Evolutionary conservation across 306 rosid genomes (phyloP).

Genomic region (Inga oerstediana): DNA sequence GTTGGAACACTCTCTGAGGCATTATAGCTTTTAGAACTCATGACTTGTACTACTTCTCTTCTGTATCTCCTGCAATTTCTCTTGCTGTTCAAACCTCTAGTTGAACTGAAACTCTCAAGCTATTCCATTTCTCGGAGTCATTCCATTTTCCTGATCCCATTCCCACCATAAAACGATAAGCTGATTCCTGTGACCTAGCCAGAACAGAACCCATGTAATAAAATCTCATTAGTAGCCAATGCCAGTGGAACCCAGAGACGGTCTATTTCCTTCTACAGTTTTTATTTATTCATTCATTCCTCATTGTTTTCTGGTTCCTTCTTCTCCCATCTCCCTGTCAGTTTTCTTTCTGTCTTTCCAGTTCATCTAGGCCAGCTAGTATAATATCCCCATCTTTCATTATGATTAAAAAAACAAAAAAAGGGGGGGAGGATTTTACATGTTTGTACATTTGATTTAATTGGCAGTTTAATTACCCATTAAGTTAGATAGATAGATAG

Average conservation of each 20-base stretch:
- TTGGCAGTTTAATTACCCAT: conserved; percentile 32
- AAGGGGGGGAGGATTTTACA: conserved; percentile 5
- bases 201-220: conserved; percentile 50
- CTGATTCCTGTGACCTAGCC: conserved; percentile 52
- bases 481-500: conserved; percentile 17
- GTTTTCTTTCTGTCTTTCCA: conserved; percentile 6
- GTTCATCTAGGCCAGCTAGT: conserved; percentile 38
- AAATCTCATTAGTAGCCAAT: conserved; percentile 47
- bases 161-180: conserved; percentile 40
- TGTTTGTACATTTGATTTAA: conserved; percentile 43
- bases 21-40: conserved; percentile 62
- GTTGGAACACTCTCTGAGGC: conserved; percentile 79
- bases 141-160: conserved; percentile 25
- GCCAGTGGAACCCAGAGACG: conserved; percentile 54
- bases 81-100: conserved; percentile 31
- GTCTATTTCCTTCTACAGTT: conserved; percentile 58
- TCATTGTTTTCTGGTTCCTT: conserved; percentile 72
- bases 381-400: conserved; percentile 35
- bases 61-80: conserved; percentile 31
- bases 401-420: not conserved
- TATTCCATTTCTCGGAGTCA: conserved; percentile 22
- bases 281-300: conserved; percentile 77
- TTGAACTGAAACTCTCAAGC: conserved; percentile 29
- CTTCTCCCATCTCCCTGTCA: conserved; percentile 41
- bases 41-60: conserved; percentile 33